phyloP scores from a whole-genome alignment of 306 rosid genomes.

The Medicago ruthenica region DNA sequence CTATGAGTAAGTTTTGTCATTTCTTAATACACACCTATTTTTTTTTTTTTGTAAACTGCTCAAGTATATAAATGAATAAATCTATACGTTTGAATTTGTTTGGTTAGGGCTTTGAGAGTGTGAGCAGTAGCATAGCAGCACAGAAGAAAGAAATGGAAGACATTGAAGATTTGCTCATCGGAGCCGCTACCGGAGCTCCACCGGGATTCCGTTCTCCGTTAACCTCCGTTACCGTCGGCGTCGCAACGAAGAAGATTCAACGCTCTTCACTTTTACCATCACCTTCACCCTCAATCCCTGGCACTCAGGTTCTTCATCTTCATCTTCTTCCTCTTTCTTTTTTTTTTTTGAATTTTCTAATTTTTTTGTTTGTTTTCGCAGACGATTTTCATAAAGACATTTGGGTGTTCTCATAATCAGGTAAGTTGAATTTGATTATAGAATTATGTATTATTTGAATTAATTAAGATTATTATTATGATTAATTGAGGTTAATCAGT shows the following conservation, averaged over 20 bases:
- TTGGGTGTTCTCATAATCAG: conserved; percentile 97
- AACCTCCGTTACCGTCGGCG: conserved; percentile 52
- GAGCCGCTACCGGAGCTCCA: conserved; percentile 58
- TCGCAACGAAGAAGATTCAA: conserved; percentile 50
- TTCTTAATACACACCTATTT: no score
- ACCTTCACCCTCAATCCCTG: conserved; percentile 59
- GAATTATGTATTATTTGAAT: background rate
- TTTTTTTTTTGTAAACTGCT: no score
- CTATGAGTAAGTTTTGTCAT: no score
- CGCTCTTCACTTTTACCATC: conserved; percentile 31
- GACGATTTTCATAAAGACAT: conserved; percentile 86
- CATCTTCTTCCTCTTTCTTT: background rate
- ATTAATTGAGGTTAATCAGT: background rate
- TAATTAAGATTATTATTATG: background rate
- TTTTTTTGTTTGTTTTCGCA: conserved; percentile 36
- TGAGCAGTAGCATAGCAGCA: background rate
- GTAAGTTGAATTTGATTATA: conserved; percentile 31
- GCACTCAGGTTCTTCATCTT: conserved; percentile 67
- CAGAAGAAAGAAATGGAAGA: conserved; percentile 64
- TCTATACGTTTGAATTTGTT: background rate
- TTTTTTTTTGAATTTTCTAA: background rate
- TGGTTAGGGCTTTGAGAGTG: conserved; percentile 12
- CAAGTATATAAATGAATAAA: background rate
- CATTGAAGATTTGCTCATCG: conserved; percentile 78
- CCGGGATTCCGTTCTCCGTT: conserved; percentile 82